A percentile compares a stretch with the other conserved stretches of the same genome.
Conservation (phyloP, 352 stramenopile species). For the Phytophthora fragariae region DNA sequence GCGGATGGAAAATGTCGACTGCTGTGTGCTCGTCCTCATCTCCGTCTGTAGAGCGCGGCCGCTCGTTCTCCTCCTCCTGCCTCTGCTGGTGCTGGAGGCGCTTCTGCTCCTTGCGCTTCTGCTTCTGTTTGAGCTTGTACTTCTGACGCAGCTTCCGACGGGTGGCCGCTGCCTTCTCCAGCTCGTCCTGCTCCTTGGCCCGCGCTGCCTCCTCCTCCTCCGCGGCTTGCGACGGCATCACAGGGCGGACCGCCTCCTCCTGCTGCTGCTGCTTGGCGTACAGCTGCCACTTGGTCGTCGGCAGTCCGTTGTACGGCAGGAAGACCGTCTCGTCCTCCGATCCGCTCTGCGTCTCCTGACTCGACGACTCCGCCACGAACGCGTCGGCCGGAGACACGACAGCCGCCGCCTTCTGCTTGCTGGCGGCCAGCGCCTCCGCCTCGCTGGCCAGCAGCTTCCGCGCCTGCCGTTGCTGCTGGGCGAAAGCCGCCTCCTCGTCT, state of each 20-base stretch:
- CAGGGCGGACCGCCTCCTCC: slow-evolving; percentile 11
- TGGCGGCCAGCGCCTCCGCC: slow-evolving; percentile 23
- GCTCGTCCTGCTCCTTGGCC: slow-evolving; percentile 11
- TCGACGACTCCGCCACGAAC: slow-evolving; percentile 55
- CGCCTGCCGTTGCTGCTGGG: slow-evolving; percentile 43
- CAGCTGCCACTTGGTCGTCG: slow-evolving; percentile 26
- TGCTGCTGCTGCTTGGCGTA: slow-evolving; percentile 23
- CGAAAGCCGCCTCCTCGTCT: slow-evolving; percentile 55
- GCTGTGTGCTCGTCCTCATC: slow-evolving; percentile 23
- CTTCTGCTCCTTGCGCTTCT: slow-evolving; percentile 38
- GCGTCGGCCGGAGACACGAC: slow-evolving; percentile 9
- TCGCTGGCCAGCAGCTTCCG: slow-evolving; percentile 53
- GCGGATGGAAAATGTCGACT: slow-evolving; percentile 53
- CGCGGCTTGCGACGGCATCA: slow-evolving; percentile 24
- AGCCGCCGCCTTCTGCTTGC: slow-evolving; percentile 23
- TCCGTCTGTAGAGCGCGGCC: slow-evolving; percentile 14
- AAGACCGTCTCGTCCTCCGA: slow-evolving; percentile 63
- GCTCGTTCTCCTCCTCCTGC: slow-evolving; percentile 11
- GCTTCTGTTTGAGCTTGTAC: slow-evolving; percentile 35
- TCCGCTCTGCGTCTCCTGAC: slow-evolving; percentile 76
- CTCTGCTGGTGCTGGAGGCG: slow-evolving; percentile 27
- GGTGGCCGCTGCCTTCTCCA: slow-evolving; percentile 21
- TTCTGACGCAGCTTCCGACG: slow-evolving; percentile 41
- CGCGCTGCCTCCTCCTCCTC: background rate
- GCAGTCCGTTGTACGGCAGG: slow-evolving; percentile 35